Evolutionary conservation across 2,329 filamentous ascomycete species (phyloP), one percentile per base, ranked within the genome.

Genomic region (Xenoacremonium recifei): DNA sequence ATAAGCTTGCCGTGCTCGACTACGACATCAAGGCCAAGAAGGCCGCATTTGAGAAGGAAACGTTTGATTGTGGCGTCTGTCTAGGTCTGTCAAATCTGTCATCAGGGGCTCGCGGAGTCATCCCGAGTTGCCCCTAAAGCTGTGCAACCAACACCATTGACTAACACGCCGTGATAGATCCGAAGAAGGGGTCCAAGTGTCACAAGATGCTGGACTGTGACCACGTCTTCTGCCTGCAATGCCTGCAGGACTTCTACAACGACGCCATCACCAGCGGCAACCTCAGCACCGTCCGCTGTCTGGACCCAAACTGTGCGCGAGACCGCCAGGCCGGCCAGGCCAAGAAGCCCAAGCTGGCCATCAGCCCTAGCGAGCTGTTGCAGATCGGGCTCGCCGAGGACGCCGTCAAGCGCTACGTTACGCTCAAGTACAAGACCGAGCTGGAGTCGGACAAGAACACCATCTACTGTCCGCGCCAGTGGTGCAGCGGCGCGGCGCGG

Each of bases 401-500:
- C 13, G 77, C 76, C 23, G 89, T 96, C 3, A 84, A 88, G 58
- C 85, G 93, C 41, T 99, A 95, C 62, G 87, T 95, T 4, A 83
- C 82, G 27, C 76, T 97, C 47, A 96, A 93, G 68, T 88, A 95
- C 59, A 97, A 97, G 70, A 88, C 87, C 51, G 87, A 89, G 62
- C 79, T 97, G 3, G 93, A 97, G 64, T 84, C 89, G 1, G 91
- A 97, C 66, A 95, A 91, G 59, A 85, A 84, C 44, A 96, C 91
- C 0, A 79, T 96, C 23, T 97, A 95, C 63, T 99, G 93, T 58
- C 93, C 93, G 1, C 81, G 93, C 7, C 76, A 83, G 42, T 96
- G 91, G 89, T 99, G 93, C 62, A 88, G 93, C 64, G 91, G 89
- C 5, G 88, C 91, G 3, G 91, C 91, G 19, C 80, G 82, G 34